Base-by-base conservation (phyloP, 371 early-diverging fungal species). In the Catenaria anguillulae region DNA sequence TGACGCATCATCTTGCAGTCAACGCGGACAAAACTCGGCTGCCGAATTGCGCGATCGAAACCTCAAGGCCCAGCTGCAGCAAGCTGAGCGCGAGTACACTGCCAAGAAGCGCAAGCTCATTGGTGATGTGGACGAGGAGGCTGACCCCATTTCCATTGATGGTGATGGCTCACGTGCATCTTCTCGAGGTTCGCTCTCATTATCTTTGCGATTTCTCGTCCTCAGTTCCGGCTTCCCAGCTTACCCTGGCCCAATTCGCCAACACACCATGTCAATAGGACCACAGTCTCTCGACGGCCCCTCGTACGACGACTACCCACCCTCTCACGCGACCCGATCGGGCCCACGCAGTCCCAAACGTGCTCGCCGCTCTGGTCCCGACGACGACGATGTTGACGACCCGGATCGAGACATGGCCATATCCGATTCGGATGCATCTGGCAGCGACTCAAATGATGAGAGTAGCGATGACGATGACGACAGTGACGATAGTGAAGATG, bases 401-500 rank as follows among this genome's bases (percentile, higher is more conserved):
- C 52, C 52, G 29, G 52, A 50, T 23, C 29, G 29, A 15, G 52
- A 50, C 29, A 8, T 24, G 31, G 52, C 29, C 8, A 19, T 50
- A 0, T 50, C 52, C 29, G 52, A 50, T 8, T 10, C 10, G 13
- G 58, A 58, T 1, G 36, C 1, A 2, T 23, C 10, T 12, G 24
- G 26, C 17, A 24, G 26, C 26, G 33, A 33, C 24, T 10, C 45
- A 10, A 46, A 33, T 54, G 58, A 63, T 2, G 26, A 12, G 33
- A 29, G 29, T 1, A 15, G 33, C 21, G 56, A 58, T 46, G 40
- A 59, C 12, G 73, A 74, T 33, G 77, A 74, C 42, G 80, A 82
- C 8, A 81, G 82, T 46, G 86, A 84, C 24, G 85, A 86, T 35
- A 88, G 88, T n/a, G 94, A 93, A 48, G 96, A 96, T 63, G 93